A percentile compares a stretch with the other conserved stretches of the same genome.
Evolutionary conservation across 78 protist genomes (phyloP).

Genomic region (Anaeramoeba flamelloides): DNA sequence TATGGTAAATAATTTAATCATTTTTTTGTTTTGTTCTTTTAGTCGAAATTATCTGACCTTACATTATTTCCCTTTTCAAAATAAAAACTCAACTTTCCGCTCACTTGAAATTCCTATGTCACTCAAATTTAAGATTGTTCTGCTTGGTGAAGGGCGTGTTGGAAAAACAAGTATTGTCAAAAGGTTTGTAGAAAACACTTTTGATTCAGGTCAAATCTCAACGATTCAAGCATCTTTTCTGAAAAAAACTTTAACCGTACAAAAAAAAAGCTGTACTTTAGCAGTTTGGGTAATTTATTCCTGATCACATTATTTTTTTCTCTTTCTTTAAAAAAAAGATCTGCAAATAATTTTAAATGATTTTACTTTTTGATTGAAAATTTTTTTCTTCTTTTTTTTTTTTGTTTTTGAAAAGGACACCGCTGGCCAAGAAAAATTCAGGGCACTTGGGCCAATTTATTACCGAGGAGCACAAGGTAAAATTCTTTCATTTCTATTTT

Average conservation of each 20-base stretch:
- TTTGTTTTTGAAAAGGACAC: slow-evolving; percentile 26
- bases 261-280: slow-evolving; percentile 47
- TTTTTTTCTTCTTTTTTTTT: slow-evolving; percentile 2
- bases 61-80: too few relatives aligned
- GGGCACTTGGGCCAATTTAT: slow-evolving; percentile 78
- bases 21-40: too few relatives aligned
- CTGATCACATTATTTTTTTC: too few relatives aligned
- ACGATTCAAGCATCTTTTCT: slow-evolving; percentile 58
- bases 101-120: too few relatives aligned
- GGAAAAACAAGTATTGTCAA: slow-evolving; percentile 73
- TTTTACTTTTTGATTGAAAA: too few relatives aligned
- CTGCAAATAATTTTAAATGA: too few relatives aligned
- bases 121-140: slow-evolving; percentile 69
- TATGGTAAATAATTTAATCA: too few relatives aligned
- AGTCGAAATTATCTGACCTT: too few relatives aligned
- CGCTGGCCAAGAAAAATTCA: slow-evolving; percentile 63
- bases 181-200: slow-evolving; percentile 49
- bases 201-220: slow-evolving; percentile 43
- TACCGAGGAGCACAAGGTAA: slow-evolving; percentile 72
- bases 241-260: slow-evolving; percentile 32
- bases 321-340: too few relatives aligned
- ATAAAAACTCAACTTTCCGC: too few relatives aligned
- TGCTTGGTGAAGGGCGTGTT: slow-evolving; percentile 84
- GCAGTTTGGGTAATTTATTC: slow-evolving; percentile 70
- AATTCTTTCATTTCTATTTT: background rate